A percentile compares a stretch with the other conserved stretches of the same genome.
These are phyloP conservation scores for Xylaria curta DNA, from an alignment of 495 filamentous ascomycete genomes.

Conservation along the genomic window DNA sequence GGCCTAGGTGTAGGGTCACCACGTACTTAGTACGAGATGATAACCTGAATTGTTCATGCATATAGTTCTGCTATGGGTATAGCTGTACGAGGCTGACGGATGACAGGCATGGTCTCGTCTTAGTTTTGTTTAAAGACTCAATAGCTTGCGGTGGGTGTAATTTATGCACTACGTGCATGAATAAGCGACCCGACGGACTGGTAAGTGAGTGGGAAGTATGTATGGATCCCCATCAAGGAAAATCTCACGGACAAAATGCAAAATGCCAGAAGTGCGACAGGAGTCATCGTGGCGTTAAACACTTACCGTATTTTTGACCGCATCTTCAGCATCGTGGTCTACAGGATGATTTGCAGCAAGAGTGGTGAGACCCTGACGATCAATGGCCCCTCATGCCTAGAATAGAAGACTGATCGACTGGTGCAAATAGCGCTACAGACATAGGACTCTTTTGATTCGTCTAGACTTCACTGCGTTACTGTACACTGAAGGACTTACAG, in stretches of 20 bases:
- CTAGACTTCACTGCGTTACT: neutral
- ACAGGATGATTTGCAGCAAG: conserved; percentile 6
- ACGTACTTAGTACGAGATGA: conserved; percentile 5
- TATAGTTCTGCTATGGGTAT: neutral
- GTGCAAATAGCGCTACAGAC: neutral
- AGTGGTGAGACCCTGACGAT: neutral
- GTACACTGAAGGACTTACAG: neutral
- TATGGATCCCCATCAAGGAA: neutral
- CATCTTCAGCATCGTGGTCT: neutral
- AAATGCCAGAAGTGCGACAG: neutral
- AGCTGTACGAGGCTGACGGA: neutral
- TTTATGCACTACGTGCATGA: conserved; percentile 4
- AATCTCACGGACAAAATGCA: neutral
- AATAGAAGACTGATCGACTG: neutral
- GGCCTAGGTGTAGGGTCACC: neutral
- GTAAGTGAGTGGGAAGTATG: conserved; percentile 9
- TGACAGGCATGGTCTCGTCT: neutral
- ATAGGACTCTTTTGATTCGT: neutral
- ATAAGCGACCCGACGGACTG: conserved; percentile 21
- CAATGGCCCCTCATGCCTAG: neutral
- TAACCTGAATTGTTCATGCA: conserved; percentile 8
- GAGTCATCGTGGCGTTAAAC: neutral
- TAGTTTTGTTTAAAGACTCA: neutral
- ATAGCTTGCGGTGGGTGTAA: neutral
- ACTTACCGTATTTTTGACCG: neutral